Evolutionary conservation across 1,284 basidiomycete species (phyloP), one percentile per base, ranked within the genome.

Genomic region (Cutaneotrichosporon dermatis): DNA sequence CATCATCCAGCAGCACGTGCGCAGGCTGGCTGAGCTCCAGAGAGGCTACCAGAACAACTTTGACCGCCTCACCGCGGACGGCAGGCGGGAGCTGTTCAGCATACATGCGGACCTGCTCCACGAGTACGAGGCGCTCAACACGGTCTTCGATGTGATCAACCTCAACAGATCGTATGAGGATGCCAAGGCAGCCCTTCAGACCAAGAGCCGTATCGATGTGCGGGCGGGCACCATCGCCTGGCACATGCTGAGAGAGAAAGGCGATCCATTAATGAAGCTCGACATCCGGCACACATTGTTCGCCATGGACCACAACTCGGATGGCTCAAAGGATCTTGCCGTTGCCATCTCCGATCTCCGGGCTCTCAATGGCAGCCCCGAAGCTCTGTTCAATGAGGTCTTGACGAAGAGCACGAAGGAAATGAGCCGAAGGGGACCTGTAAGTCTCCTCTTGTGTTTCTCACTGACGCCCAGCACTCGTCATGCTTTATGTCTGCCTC

Each of bases 161-260:
- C 61, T 88, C 43, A 72, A 88, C 46, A 89, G 92, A 72, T 88
- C 68, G 39, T 82, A 82, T 48, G 88, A 88, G 59, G 87, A 87
- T 53, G 72, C 83, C 49, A 79, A 85, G 10, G 88, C 89, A 61
- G 85, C 88, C 61, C 88, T 91, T 51, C 79, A 81, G 69, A 90
- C 89, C 0, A 90, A 92, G 1, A 81, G 94, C 42, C 83, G 90
- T 43, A 78, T 97, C 33, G 87, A 90, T 66, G 86, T 91, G 0
- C 86, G 86, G 5, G 92, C 92, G 0, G 85, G 87, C 8, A 89
- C 94, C 72, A 87, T 99, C 54, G 92, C 90, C 0, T 99, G 94
- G 93, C 85, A 85, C 66, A 96, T 99, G 92, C 80, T 96, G 4
- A 66, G 65, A 15, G 89, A 91, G 64, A 83, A 87, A 57, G 78